Conservation (phyloP, 1,139 yeast species). For the Nakaseomyces glabratus region DNA sequence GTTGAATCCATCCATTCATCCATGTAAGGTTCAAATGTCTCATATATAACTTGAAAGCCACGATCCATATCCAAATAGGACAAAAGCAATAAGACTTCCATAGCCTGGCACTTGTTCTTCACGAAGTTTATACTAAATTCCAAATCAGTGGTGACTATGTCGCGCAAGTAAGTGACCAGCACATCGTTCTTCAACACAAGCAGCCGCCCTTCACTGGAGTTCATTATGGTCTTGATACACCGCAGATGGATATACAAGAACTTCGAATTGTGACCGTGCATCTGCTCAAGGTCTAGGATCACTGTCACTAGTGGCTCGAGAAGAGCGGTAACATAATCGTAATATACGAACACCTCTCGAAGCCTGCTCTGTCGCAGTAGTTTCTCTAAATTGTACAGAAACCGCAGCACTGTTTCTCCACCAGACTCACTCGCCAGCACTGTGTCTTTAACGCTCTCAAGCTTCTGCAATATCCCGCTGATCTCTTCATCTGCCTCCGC, state of each 20-base stretch:
- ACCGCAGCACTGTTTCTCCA: slow-evolving; percentile 3
- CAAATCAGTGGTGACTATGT: neutral
- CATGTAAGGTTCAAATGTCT: slow-evolving; percentile 4
- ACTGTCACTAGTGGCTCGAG: slow-evolving; percentile 5
- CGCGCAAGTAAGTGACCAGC: neutral
- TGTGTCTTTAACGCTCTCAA: too few relatives aligned
- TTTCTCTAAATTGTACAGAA: slow-evolving; percentile 12
- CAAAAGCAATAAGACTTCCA: slow-evolving; percentile 13
- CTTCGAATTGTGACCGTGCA: slow-evolving; percentile 3
- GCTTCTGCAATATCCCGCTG: neutral
- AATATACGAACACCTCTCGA: slow-evolving; percentile 9
- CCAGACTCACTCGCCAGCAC: too few relatives aligned
- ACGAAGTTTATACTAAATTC: slow-evolving; percentile 1
- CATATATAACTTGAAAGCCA: slow-evolving; percentile 4
- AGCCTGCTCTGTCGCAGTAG: slow-evolving; percentile 11
- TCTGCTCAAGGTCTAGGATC: slow-evolving; percentile 4
- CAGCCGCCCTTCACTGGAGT: slow-evolving; percentile 4
- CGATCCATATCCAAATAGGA: slow-evolving; percentile 11
- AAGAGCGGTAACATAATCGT: slow-evolving; percentile 10
- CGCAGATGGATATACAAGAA: slow-evolving; percentile 12
- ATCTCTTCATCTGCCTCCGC: slow-evolving; percentile 2
- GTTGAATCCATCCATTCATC: neutral
- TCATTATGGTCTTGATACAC: slow-evolving; percentile 14
- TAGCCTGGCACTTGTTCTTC: slow-evolving; percentile 10
- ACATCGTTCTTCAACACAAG: neutral